Conservation (phyloP, 768 basidiomycete genomes). For the Leucosporidium creatinivorum region DNA sequence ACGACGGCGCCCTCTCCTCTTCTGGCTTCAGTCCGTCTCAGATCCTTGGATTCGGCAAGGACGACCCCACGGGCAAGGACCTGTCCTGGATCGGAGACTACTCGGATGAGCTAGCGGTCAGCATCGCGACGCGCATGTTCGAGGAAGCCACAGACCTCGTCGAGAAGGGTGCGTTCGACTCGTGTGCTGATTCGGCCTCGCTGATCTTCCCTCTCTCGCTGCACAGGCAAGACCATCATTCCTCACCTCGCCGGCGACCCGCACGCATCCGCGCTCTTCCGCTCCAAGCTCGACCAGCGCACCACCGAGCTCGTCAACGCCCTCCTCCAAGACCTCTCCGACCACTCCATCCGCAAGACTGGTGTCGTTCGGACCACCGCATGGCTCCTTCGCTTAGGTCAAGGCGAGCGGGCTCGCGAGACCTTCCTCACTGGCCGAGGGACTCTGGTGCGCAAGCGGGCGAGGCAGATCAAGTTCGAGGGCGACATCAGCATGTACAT, state of each 20-base stretch:
- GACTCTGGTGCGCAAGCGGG: slow-evolving; percentile 63
- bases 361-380: slow-evolving; percentile 63
- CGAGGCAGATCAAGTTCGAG: slow-evolving; percentile 83
- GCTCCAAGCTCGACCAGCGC: slow-evolving; percentile 33
- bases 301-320: slow-evolving; percentile 30
- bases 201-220: not conserved
- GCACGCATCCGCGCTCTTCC: slow-evolving; percentile 28
- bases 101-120: slow-evolving; percentile 81
- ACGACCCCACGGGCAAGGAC: slow-evolving; percentile 72
- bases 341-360: slow-evolving; percentile 68
- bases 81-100: slow-evolving; percentile 82
- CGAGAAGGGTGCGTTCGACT: slow-evolving; percentile 57
- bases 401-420: slow-evolving; percentile 67
- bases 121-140: slow-evolving; percentile 84
- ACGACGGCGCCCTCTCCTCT: slow-evolving; percentile 21
- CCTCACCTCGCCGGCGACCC: slow-evolving; percentile 31
- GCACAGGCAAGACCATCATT: slow-evolving; percentile 48
- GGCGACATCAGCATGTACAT: slow-evolving; percentile 80
- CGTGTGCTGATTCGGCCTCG: not conserved
- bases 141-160: slow-evolving; percentile 74
- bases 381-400: slow-evolving; percentile 65
- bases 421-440: slow-evolving; percentile 75
- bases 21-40: slow-evolving; percentile 23
- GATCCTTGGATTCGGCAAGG: slow-evolving; percentile 44
- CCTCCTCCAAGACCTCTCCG: slow-evolving; percentile 49